These are phyloP conservation scores for Rosa lucieae DNA, from an alignment of 306 rosid genomes.

Conservation along the genomic window DNA sequence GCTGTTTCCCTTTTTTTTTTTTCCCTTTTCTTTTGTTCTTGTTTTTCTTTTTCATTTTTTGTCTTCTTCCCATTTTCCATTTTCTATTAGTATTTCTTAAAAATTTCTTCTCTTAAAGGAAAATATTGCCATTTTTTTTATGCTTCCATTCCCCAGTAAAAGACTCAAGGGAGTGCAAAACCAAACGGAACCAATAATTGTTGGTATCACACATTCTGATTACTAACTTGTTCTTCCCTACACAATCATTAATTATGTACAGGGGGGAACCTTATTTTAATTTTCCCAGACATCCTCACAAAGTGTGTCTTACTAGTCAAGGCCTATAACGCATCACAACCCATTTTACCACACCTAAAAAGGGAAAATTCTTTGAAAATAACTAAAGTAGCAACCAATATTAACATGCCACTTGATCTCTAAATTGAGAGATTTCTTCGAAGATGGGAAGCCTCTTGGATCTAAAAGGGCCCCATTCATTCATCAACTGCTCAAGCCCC, in stretches of 20 bases:
- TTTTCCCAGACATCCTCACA: background rate
- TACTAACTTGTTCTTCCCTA: background rate
- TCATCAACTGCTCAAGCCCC: constrained; percentile 46
- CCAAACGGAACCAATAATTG: constrained; percentile 15
- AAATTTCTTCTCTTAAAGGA: too few relatives aligned
- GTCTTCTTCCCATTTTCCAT: too few relatives aligned
- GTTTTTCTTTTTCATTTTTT: too few relatives aligned
- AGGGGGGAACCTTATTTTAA: background rate
- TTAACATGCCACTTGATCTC: constrained; percentile 45
- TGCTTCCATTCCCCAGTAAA: too few relatives aligned
- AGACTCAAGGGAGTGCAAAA: background rate
- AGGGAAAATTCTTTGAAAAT: background rate
- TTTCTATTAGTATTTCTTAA: too few relatives aligned
- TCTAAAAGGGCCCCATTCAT: constrained; percentile 38
- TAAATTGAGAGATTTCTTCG: constrained; percentile 44
- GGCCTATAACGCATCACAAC: background rate
- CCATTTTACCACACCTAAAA: background rate
- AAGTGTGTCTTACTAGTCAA: too few relatives aligned
- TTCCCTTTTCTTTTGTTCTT: too few relatives aligned
- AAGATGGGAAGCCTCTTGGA: constrained; percentile 53
- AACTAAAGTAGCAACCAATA: background rate
- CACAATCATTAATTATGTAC: constrained; percentile 1
- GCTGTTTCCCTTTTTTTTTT: too few relatives aligned
- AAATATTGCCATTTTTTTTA: too few relatives aligned
- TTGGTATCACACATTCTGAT: constrained; percentile 1